phyloP scores from a whole-genome alignment of 1,284 basidiomycete species.

The Ceratobasidium sp. region DNA sequence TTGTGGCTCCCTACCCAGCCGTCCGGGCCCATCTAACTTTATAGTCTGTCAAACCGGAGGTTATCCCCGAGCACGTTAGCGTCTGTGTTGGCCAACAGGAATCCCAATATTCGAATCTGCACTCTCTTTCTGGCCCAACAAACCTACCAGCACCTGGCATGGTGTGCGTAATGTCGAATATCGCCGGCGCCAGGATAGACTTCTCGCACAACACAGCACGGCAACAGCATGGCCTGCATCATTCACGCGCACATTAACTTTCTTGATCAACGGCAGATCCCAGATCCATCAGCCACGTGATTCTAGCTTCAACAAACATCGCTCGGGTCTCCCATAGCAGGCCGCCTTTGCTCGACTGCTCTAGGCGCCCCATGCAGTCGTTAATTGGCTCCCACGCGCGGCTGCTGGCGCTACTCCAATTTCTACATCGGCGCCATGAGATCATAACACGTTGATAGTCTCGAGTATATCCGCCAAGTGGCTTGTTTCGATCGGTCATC shows the following conservation, averaged over 20 bases:
- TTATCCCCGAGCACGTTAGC: constrained; percentile 10
- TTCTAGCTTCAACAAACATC: constrained; percentile 2
- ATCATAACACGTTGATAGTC: not conserved
- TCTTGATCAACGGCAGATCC: not conserved
- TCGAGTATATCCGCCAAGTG: not conserved
- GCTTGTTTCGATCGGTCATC: not conserved
- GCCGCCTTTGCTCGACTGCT: not conserved
- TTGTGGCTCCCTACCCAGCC: constrained; percentile 15
- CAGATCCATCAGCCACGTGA: constrained; percentile 1
- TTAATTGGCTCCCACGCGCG: not conserved
- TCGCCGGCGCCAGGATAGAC: not conserved
- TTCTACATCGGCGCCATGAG: not conserved
- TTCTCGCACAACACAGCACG: not conserved
- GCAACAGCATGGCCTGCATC: not conserved
- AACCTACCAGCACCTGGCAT: not conserved
- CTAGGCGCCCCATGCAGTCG: too few species aligned
- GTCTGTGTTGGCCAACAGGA: not conserved
- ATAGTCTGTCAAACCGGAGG: constrained; percentile 2
- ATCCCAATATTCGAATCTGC: not conserved
- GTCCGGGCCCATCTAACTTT: constrained; percentile 15
- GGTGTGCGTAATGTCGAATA: not conserved
- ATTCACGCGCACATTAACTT: not conserved
- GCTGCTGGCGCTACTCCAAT: not conserved
- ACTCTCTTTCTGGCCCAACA: not conserved
- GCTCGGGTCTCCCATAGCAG: not conserved